These are phyloP conservation scores for Phallus indusiatus DNA, from an alignment of 768 basidiomycete genomes.

Conservation along the genomic window DNA sequence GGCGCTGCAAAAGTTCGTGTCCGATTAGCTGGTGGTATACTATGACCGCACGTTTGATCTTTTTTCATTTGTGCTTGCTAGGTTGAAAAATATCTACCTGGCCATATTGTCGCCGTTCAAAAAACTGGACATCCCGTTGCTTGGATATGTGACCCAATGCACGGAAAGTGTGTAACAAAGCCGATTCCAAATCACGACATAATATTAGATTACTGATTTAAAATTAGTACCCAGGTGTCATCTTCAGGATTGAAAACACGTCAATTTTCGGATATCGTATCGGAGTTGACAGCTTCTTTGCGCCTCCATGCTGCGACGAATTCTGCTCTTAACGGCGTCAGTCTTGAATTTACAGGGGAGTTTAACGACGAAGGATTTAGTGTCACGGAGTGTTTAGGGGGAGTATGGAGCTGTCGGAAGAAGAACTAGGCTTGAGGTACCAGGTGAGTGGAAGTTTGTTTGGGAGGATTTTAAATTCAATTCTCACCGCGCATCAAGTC, in stretches of 20 bases:
- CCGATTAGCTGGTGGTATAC: background rate
- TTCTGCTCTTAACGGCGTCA: conserved; percentile 75
- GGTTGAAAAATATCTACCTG: conserved; percentile 67
- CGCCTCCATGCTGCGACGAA: conserved; percentile 63
- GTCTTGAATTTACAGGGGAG: conserved; percentile 89
- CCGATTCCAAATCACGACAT: background rate
- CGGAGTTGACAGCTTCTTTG: conserved; percentile 75
- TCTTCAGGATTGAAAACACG: conserved; percentile 79
- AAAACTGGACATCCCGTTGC: conserved; percentile 75
- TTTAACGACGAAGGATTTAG: conserved; percentile 84
- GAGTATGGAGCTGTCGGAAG: conserved; percentile 88
- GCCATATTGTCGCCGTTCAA: conserved; percentile 77
- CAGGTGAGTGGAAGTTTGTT: conserved; percentile 40
- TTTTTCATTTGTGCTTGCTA: conserved; percentile 22
- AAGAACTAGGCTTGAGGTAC: conserved; percentile 84
- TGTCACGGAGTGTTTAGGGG: conserved; percentile 95
- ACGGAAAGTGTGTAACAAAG: conserved; percentile 77
- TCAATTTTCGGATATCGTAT: conserved; percentile 80
- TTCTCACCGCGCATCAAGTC: conserved; percentile 33
- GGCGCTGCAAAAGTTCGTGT: conserved; percentile 69
- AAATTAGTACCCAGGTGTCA: conserved; percentile 72
- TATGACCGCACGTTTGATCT: background rate
- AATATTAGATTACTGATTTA: conserved; percentile 1
- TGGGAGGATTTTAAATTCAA: background rate
- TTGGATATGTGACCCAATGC: conserved; percentile 98